Percentiles rank a stretch among this genome's conserved stretches.
Evolutionary conservation across 1,139 yeast species (phyloP).

Genomic region (Saccharomyces hybrid): DNA sequence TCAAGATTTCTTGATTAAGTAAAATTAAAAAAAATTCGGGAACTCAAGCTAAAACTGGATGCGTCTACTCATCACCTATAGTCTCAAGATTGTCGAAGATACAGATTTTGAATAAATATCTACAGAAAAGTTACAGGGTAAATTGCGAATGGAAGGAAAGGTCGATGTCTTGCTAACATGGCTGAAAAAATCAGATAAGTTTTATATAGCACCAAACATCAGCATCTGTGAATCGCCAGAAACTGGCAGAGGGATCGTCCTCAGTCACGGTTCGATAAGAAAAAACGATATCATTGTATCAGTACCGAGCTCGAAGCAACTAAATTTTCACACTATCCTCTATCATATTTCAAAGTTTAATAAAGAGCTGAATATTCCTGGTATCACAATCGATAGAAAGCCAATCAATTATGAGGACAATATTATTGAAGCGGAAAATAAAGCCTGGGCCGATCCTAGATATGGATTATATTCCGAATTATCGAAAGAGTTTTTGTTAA

Average conservation of each 20-base stretch:
- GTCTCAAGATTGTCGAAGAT: background rate
- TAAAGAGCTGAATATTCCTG: constrained; percentile 22
- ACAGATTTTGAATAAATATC: background rate
- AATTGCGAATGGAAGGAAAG: constrained; percentile 11
- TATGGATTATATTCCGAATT: constrained; percentile 25
- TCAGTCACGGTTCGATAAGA: constrained; percentile 31
- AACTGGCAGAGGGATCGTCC: constrained; percentile 61
- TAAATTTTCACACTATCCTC: constrained; percentile 53
- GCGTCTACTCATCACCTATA: background rate
- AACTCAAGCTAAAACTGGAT: background rate
- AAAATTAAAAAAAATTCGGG: background rate
- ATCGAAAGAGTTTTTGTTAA: constrained; percentile 16
- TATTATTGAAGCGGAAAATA: background rate
- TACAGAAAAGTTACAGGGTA: background rate
- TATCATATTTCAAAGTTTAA: constrained; percentile 36
- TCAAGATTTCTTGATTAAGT: background rate
- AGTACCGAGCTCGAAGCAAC: constrained; percentile 50
- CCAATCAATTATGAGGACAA: constrained; percentile 13
- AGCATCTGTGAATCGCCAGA: constrained; percentile 31
- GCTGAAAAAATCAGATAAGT: constrained; percentile 17
- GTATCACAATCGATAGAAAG: constrained; percentile 11
- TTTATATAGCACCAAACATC: constrained; percentile 19
- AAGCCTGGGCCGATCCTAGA: constrained; percentile 19
- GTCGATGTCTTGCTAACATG: constrained; percentile 15
- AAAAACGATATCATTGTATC: constrained; percentile 42